Conservation (phyloP, 2,329 filamentous ascomycete species). For the Decorospora gaudefroyi region DNA sequence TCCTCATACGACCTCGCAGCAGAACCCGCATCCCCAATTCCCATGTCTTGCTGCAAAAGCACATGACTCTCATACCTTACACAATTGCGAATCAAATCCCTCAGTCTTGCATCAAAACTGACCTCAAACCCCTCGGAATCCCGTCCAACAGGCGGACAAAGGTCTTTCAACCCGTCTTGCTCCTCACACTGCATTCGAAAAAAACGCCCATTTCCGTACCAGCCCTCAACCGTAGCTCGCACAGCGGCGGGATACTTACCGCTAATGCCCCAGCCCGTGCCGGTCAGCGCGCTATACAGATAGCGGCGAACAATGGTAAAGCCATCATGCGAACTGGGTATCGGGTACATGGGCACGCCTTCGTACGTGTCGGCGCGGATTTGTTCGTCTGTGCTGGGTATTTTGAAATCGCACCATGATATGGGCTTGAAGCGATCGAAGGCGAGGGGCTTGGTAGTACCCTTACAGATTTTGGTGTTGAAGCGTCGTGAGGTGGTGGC, state of each 20-base stretch:
- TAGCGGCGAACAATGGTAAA: slow-evolving; percentile 1
- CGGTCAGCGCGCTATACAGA: neutral
- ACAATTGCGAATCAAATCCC: neutral
- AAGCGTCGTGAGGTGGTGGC: neutral
- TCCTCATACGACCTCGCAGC: neutral
- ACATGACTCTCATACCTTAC: neutral
- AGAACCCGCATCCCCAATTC: neutral
- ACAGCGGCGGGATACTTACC: neutral
- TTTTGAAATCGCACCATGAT: neutral
- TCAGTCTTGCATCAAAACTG: neutral
- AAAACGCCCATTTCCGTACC: slow-evolving; percentile 2
- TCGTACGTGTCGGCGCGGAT: neutral
- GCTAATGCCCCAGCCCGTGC: slow-evolving; percentile 1
- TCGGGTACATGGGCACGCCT: neutral
- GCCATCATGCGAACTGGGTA: slow-evolving; percentile 1
- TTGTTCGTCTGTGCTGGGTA: neutral
- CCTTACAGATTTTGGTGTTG: neutral
- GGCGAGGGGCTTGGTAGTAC: neutral
- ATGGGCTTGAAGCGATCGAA: neutral
- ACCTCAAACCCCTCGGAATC: neutral
- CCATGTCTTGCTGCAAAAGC: neutral
- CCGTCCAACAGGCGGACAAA: neutral
- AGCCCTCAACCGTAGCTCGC: neutral
- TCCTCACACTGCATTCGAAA: neutral
- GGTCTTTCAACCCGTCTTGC: neutral